Conservation (phyloP, 2,329 filamentous ascomycete species). For the Dothistroma pini region DNA sequence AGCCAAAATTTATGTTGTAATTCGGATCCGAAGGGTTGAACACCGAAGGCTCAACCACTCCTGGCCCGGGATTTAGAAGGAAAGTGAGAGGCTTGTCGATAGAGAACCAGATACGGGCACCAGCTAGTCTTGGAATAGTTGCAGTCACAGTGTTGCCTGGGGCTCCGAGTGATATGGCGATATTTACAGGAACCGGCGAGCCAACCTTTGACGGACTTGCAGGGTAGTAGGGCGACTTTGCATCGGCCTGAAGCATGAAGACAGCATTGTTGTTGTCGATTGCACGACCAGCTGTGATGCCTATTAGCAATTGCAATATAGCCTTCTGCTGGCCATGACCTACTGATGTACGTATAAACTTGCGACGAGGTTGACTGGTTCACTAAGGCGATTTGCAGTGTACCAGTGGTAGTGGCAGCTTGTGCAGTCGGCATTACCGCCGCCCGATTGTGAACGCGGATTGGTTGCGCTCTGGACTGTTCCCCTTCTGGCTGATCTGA, state of each 20-base stretch:
- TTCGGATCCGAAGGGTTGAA: constrained; percentile 43
- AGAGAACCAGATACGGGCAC: constrained; percentile 39
- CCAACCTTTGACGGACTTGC: constrained; percentile 32
- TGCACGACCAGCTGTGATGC: constrained; percentile 31
- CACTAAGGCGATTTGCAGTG: constrained; percentile 31
- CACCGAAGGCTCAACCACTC: constrained; percentile 36
- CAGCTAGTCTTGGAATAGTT: constrained; percentile 36
- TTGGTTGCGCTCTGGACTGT: constrained; percentile 6
- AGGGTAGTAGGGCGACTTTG: constrained; percentile 36
- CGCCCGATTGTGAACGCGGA: constrained; percentile 16
- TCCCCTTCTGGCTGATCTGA: not conserved
- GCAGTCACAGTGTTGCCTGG: constrained; percentile 34
- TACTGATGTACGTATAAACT: constrained; percentile 51
- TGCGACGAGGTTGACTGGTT: constrained; percentile 34
- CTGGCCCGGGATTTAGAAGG: constrained; percentile 36
- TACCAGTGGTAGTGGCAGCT: constrained; percentile 27
- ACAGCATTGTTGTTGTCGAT: constrained; percentile 34
- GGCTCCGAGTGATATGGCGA: constrained; percentile 44
- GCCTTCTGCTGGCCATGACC: constrained; percentile 1
- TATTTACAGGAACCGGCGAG: constrained; percentile 37
- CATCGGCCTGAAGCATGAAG: constrained; percentile 36
- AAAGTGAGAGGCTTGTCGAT: constrained; percentile 33
- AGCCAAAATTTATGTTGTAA: constrained; percentile 44
- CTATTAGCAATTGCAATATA: not conserved
- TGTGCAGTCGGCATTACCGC: constrained; percentile 9